Conservation (phyloP, 1,284 basidiomycete species). For the Paramarasmius palmivorus region DNA sequence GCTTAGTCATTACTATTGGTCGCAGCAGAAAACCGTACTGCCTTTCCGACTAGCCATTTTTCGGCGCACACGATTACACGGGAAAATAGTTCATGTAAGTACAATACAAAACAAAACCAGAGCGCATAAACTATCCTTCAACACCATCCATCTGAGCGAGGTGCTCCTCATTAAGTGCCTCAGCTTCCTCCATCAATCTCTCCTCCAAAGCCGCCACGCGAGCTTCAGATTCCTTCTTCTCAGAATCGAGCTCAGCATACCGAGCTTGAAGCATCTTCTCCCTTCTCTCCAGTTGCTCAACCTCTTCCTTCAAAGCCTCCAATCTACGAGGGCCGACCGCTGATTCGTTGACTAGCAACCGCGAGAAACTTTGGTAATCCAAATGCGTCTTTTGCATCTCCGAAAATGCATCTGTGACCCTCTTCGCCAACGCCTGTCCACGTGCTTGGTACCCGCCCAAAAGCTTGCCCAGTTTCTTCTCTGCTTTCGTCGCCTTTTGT, state of each 20-base stretch:
- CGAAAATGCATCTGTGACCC: conserved; percentile 68
- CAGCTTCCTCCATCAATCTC: conserved; percentile 78
- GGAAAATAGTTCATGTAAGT: too few species aligned
- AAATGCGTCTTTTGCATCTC: conserved; percentile 67
- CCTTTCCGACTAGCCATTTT: too few species aligned
- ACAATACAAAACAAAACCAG: conserved; percentile 12
- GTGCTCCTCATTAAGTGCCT: conserved; percentile 76
- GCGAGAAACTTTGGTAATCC: conserved; percentile 79
- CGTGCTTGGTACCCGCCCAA: conserved; percentile 92
- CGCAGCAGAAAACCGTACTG: too few species aligned
- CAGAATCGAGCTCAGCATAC: conserved; percentile 81
- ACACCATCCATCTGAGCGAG: conserved; percentile 60
- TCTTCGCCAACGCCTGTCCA: conserved; percentile 67
- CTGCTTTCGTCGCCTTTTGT: conserved; percentile 78
- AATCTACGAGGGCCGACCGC: conserved; percentile 76
- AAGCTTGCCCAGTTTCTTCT: conserved; percentile 88
- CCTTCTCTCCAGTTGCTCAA: conserved; percentile 73
- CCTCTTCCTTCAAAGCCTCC: conserved; percentile 79
- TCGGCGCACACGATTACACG: too few species aligned
- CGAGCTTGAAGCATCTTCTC: conserved; percentile 78
- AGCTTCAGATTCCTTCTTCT: conserved; percentile 65
- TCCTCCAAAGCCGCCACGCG: conserved; percentile 71
- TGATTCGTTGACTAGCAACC: conserved; percentile 70
- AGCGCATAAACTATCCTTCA: conserved; percentile 17
- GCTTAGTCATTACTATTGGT: too few species aligned